Percentiles rank a stretch among this genome's conserved stretches.
Conservation (phyloP, 192 early-diverging fungal species). For the Neocallimastix lanati region DNA sequence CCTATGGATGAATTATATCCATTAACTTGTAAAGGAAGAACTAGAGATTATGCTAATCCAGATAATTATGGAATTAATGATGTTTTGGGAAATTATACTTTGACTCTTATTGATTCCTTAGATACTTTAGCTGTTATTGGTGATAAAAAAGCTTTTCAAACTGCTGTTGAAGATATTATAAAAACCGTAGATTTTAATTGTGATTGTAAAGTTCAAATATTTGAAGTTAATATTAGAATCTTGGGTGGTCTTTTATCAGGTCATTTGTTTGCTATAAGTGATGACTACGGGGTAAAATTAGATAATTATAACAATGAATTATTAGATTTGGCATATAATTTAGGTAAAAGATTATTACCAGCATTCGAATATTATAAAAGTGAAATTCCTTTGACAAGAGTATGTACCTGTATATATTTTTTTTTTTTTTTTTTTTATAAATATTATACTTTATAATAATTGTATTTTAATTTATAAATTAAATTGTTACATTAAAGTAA, state of each 20-base stretch:
- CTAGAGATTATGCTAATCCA: constrained; percentile 43
- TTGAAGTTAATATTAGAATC: constrained; percentile 84
- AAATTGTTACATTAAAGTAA: no score
- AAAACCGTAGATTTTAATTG: constrained; percentile 41
- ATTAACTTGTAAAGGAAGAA: constrained; percentile 55
- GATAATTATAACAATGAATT: constrained; percentile 62
- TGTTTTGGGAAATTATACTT: constrained; percentile 77
- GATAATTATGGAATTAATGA: constrained; percentile 58
- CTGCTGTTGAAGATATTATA: constrained; percentile 39
- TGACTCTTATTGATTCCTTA: constrained; percentile 83
- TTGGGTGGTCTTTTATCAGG: constrained; percentile 77
- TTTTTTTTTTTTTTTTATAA: no score
- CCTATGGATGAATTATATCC: constrained; percentile 87
- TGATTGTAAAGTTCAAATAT: constrained; percentile 81
- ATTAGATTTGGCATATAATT: constrained; percentile 51
- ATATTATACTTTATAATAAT: no score
- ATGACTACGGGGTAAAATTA: constrained; percentile 30
- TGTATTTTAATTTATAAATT: no score
- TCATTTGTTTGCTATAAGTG: constrained; percentile 65
- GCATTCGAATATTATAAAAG: constrained; percentile 68
- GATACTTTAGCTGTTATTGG: constrained; percentile 69
- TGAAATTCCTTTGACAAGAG: constrained; percentile 66
- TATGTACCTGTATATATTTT: no score
- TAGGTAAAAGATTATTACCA: constrained; percentile 66
- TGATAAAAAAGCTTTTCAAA: constrained; percentile 40